phyloP scores from a whole-genome alignment of 2,329 filamentous ascomycete species.

The Fusarium sp. region DNA sequence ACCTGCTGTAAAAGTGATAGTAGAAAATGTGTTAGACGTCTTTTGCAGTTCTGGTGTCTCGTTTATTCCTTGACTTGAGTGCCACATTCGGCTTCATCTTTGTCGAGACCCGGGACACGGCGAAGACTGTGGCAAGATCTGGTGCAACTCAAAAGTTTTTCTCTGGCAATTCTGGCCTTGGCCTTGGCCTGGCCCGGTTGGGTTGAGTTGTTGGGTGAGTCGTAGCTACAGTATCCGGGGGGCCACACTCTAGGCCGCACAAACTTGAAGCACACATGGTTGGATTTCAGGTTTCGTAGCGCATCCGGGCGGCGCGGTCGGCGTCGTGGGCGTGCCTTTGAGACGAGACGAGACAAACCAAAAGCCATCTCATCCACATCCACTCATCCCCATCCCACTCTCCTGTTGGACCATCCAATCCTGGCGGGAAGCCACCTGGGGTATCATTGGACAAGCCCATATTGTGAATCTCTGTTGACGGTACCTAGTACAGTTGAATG shows the following conservation, averaged over 20 bases:
- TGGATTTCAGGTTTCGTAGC: constrained; percentile 17
- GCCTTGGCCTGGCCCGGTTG: neutral
- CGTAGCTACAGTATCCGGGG: neutral
- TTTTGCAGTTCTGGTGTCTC: neutral
- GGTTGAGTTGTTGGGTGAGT: constrained; percentile 12
- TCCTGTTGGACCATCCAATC: constrained; percentile 4
- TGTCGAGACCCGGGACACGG: constrained; percentile 2
- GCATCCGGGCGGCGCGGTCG: constrained; percentile 11
- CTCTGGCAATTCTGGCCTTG: neutral
- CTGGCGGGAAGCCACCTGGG: constrained; percentile 9
- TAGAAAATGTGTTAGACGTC: neutral
- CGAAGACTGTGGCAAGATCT: constrained; percentile 16
- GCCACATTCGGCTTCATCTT: constrained; percentile 7
- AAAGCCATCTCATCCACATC: constrained; percentile 24
- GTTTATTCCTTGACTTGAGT: constrained; percentile 1
- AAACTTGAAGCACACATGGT: constrained; percentile 7
- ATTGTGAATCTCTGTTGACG: neutral
- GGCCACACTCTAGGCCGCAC: constrained; percentile 2
- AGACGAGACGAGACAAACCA: constrained; percentile 32
- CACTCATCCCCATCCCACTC: constrained; percentile 10
- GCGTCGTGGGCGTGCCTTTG: constrained; percentile 3
- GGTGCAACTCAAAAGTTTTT: constrained; percentile 12
- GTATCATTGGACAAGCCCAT: constrained; percentile 19
- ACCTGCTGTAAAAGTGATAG: neutral
- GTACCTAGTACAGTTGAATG: neutral